phyloP scores from a whole-genome alignment of 495 filamentous ascomycete species.

The Penicillium paradoxum region DNA sequence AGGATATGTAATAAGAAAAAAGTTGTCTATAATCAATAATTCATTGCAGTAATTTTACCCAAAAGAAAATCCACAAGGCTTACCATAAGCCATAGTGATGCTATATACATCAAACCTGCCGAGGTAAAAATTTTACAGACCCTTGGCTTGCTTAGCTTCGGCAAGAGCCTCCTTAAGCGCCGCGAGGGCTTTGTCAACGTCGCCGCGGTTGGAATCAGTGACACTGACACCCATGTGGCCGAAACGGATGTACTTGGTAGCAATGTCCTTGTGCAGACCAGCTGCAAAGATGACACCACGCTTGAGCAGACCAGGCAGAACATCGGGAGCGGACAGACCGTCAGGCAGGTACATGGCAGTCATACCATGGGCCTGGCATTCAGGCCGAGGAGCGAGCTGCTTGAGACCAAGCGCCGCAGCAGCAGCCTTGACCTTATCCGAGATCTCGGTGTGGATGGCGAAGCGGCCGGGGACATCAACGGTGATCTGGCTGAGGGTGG shows the following conservation, averaged over 20 bases:
- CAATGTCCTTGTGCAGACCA: slow-evolving; percentile 85
- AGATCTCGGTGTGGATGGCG: slow-evolving; percentile 66
- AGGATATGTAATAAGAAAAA: no score
- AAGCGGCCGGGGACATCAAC: slow-evolving; percentile 69
- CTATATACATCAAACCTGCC: slow-evolving; percentile 5
- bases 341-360: slow-evolving; percentile 94
- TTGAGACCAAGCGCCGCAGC: slow-evolving; percentile 74
- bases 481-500: slow-evolving; percentile 83
- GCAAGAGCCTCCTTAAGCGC: slow-evolving; percentile 67
- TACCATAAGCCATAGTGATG: background rate
- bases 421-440: slow-evolving; percentile 76
- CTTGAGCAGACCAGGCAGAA: slow-evolving; percentile 81
- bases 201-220: slow-evolving; percentile 47
- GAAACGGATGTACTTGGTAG: slow-evolving; percentile 66
- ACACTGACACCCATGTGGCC: slow-evolving; percentile 98
- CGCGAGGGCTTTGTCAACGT: slow-evolving; percentile 77
- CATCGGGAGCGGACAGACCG: slow-evolving; percentile 66
- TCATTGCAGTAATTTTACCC: slow-evolving; percentile 8
- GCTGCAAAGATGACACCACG: slow-evolving; percentile 92
- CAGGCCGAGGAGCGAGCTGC: slow-evolving; percentile 76
- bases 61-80: background rate
- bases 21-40: slow-evolving; percentile 10
- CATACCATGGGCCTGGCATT: slow-evolving; percentile 95
- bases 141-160: slow-evolving; percentile 58
- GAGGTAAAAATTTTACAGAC: slow-evolving; percentile 26